Percentiles rank a stretch among this genome's conserved stretches.
Evolutionary conservation across 106 monocot species (phyloP).

Genomic region (Iris macrosiphon): DNA sequence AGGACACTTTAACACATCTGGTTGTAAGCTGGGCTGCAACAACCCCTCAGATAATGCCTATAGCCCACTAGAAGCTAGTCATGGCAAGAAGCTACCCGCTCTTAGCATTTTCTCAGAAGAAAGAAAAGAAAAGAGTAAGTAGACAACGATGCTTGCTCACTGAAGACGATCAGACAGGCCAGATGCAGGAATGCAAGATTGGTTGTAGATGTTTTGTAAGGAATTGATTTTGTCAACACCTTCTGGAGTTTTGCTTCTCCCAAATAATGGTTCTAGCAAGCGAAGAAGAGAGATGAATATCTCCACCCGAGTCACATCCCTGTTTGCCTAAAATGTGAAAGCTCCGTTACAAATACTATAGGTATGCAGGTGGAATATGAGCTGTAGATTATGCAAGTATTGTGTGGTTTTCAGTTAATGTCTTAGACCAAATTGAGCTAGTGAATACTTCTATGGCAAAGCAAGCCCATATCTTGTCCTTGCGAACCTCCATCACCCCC

Average conservation of each 20-base stretch:
- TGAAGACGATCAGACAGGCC: slow-evolving; percentile 17
- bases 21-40: no score
- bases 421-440: no score
- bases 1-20: no score
- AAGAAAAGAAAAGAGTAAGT: not conserved
- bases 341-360: not conserved
- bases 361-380: not conserved
- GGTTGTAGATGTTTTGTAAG: slow-evolving; percentile 11
- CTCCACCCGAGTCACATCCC: slow-evolving; percentile 83
- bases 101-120: slow-evolving; percentile 41
- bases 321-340: slow-evolving; percentile 51
- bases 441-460: slow-evolving; percentile 94
- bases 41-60: not conserved
- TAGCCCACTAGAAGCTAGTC: slow-evolving; percentile 35
- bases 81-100: slow-evolving; percentile 44
- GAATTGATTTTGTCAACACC: slow-evolving; percentile 16
- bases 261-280: slow-evolving; percentile 43
- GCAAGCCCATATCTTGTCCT: slow-evolving; percentile 84
- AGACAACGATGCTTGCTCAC: slow-evolving; percentile 8
- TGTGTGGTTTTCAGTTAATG: no score
- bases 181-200: slow-evolving; percentile 33
- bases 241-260: slow-evolving; percentile 8
- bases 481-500: slow-evolving; percentile 82
- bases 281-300: slow-evolving; percentile 67
- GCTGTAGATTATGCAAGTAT: no score